Base-by-base conservation (phyloP, 768 basidiomycete genomes). In the Termitomyces titanicus region DNA sequence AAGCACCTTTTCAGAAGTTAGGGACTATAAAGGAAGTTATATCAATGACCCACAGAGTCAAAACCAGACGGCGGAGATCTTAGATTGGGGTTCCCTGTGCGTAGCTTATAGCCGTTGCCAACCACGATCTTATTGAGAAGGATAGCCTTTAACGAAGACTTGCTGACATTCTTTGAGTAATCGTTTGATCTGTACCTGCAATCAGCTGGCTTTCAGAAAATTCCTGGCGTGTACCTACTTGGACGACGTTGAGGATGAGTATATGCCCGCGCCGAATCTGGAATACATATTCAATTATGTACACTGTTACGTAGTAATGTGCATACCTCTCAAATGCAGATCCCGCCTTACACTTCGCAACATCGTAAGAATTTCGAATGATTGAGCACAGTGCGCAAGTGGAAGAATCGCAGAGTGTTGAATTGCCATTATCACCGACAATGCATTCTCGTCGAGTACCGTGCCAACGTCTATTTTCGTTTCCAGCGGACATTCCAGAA, bases 161-260 rank as follows among this genome's bases (percentile, higher is more conserved):
- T 73, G 56, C 85, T 86, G 49, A 71, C 47, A 55, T 55, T 55
- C 7, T 39, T 74, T 11, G 85, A 85, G 63, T 89, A 89, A 67
- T 89, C 86, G 56, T 87, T 83, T 17, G 86, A 85, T 61, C 81
- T 83, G 24, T 10, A n/a, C 35, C n/a, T 18, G 11, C n/a, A 38
- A 25, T 49, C 18, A 37, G 17, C 13, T 25, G 4, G 25, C 24
- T 25, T 49, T 27, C 5, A n/a, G n/a, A 8, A 35, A n/a, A 1
- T 25, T 11, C 5, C 6, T 18, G 25, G 5, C 3, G 11, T 37
- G 25, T 3, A 58, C 78, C 54, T 53, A 82, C 79, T 88, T 88
- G 7, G 86, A 88, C n/a, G 87, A 87, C 1, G 86, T 88, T n/a
- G 84, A 84, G 5, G 85, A 86, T 1, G 86, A 87, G 64, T 88